Evolutionary conservation across 805 yeast genomes (phyloP), one percentile per base, ranked within the genome.

Genomic region (Saccharomyces eubayanus): DNA sequence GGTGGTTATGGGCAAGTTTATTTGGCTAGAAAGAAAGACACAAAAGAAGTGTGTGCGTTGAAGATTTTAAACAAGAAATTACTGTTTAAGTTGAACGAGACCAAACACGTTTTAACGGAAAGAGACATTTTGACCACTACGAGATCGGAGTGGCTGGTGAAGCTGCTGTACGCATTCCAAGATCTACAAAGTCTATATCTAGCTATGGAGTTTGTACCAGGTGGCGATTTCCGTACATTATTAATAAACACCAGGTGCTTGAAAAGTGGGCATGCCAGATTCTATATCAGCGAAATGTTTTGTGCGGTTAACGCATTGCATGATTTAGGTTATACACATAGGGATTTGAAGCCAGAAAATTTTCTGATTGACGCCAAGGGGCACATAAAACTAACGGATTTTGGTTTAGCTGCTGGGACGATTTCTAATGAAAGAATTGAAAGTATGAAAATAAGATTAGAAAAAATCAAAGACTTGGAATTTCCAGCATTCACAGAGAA

Each of bases 1-100:
- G 99, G 99, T 66, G 99, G 99, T 2, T 94, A 94, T 67, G 99
- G 99, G 27, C 97, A 94, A 72, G 99, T 94, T n/a, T 94, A 89
- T 64, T 74, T 94, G 57, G 97, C 99, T 1, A 81, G 91, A 60
- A 94, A 94, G 76, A 85, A 84, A 60, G 99, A 94, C 65, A 90
- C 98, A 1, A 82, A 84, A 58, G 99, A 94, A 71, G 86, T 94
- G 48, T 92, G 97, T 72, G 99, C 99, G 1, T 76, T 94, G 62
- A 94, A 94, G 69, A 88, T 94, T 12, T 77, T 94, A 65, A 91
- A 89, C 69, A 94, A 94, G 70, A 85, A 85, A 63, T 77, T 91
- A 62, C 76, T 92, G 59, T 83, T 88, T 56, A 91, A 88, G 71
- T 81, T 90, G 58, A 96, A 94, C 68, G 99, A 94, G 71, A 91